These are phyloP conservation scores for Beauveria sp. DNA, from an alignment of 2,329 filamentous ascomycete species.

Conservation along the genomic window DNA sequence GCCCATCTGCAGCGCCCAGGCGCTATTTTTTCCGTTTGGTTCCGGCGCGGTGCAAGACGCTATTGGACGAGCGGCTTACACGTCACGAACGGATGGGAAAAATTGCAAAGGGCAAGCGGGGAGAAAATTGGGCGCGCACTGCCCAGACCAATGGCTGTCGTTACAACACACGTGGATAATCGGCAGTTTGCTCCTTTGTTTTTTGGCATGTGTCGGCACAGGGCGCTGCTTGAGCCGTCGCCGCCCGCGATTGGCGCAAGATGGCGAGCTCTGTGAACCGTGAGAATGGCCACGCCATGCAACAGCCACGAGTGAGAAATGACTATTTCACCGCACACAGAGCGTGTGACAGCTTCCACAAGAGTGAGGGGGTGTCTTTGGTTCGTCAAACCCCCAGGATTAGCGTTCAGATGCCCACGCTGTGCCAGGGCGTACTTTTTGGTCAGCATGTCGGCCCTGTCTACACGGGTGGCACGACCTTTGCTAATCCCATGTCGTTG, in stretches of 20 bases:
- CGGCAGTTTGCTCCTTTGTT: neutral
- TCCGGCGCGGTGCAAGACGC: neutral
- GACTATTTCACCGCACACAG: neutral
- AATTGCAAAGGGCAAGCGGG: neutral
- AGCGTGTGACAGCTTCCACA: too few species aligned
- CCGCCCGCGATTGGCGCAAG: conserved; percentile 3
- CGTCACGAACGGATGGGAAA: neutral
- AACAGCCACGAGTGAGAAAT: neutral
- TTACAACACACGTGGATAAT: neutral
- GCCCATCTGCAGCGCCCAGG: neutral
- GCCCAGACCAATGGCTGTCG: neutral
- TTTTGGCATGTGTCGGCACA: conserved; percentile 1
- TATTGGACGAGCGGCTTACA: neutral
- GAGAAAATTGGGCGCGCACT: neutral
- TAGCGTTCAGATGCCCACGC: neutral
- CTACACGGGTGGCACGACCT: conserved; percentile 5
- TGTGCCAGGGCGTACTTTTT: neutral
- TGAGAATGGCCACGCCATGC: neutral
- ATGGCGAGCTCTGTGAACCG: neutral
- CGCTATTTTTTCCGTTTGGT: neutral
- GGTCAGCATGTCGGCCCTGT: neutral
- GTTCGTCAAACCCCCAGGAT: neutral
- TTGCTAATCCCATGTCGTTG: conserved; percentile 8
- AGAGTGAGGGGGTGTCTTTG: neutral
- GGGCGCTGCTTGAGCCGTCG: conserved; percentile 1